Conservation (phyloP, 2,329 filamentous ascomycete genomes). For the Ophiocordyceps camponoti-floridani region DNA sequence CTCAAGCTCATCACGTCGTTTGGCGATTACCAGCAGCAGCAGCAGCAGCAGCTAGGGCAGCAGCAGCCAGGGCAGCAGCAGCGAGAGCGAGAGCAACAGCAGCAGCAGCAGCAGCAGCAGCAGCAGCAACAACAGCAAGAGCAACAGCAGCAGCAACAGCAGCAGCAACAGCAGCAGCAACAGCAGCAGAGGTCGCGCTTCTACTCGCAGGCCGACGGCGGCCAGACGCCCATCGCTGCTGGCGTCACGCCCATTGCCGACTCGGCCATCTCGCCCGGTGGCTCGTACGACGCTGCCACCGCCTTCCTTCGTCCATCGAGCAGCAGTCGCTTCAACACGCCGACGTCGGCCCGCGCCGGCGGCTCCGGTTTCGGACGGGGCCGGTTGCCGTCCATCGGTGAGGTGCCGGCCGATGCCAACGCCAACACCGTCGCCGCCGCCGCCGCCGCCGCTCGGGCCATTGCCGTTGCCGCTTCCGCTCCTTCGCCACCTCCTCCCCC, state of each 20-base stretch:
- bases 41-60: too few relatives aligned
- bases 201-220: conserved; percentile 36
- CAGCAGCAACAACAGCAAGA: too few relatives aligned
- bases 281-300: conserved; percentile 41
- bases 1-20: conserved; percentile 89
- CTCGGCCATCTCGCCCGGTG: conserved; percentile 46
- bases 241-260: conserved; percentile 81
- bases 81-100: too few relatives aligned
- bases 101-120: too few relatives aligned
- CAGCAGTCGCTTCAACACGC: conserved; percentile 51
- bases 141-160: too few relatives aligned
- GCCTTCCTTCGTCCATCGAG: conserved; percentile 50
- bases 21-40: too few relatives aligned
- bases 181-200: conserved; percentile 45
- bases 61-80: too few relatives aligned
- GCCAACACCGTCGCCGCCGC: too few relatives aligned
- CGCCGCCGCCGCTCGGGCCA: conserved; percentile 11
- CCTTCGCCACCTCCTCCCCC: too few relatives aligned
- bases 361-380: conserved; percentile 40
- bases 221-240: conserved; percentile 58
- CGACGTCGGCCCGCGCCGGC: conserved; percentile 47
- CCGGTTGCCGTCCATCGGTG: conserved; percentile 63
- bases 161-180: too few relatives aligned
- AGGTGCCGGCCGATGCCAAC: conserved; percentile 22
- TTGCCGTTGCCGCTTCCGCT: too few relatives aligned